Base-by-base conservation (phyloP, 495 filamentous ascomycete genomes). In the Aspergillus steynii region DNA sequence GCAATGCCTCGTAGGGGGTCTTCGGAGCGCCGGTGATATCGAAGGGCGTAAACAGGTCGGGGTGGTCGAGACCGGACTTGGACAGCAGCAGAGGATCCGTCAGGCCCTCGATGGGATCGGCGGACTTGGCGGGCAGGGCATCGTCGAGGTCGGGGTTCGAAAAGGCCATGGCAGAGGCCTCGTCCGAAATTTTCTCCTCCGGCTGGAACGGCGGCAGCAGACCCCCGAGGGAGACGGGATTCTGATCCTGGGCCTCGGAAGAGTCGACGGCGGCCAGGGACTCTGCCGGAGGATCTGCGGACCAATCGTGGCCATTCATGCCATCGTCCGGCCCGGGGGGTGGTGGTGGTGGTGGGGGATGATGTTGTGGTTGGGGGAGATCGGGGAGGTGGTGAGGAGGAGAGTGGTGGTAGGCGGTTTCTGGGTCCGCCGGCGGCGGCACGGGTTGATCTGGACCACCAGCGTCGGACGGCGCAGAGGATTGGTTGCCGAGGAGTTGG, bases 401-500 rank as follows among this genome's bases (percentile, higher is more conserved):
- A 10, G 37, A 12, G 37, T 58, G 50, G 4, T 53, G 47, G 4
- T 55, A 61, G 1, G 56, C 60, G 15, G 42, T 50, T 34, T 48
- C 51, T 31, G 60, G 58, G 31, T 51, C 32, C 14, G 58, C 32
- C 37, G 37, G 37, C 56, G 20, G 31, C 9, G 55, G 34, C 55
- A 55, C 51, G 56, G 55, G 51, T 10, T 12, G 55, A 29, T 68
- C 59, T 48, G 52, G 49, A n/a, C 54, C 59, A 60, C 54, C 47
- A 37, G 60, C 61, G 50, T 65, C 62, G 51, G 64, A 61, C 61
- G 66, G 59, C 47, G 67, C 46, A 56, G 69, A 63, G 29, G 68
- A 48, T 50, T 75, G 74, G 62, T 75, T 77, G 28, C 76, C 76
- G 34, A 81, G 74, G 0, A 80, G 67, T 65, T 80, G 76, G 26